Conservation (phyloP, 257 asterid genomes). For the Ilex asprella region DNA sequence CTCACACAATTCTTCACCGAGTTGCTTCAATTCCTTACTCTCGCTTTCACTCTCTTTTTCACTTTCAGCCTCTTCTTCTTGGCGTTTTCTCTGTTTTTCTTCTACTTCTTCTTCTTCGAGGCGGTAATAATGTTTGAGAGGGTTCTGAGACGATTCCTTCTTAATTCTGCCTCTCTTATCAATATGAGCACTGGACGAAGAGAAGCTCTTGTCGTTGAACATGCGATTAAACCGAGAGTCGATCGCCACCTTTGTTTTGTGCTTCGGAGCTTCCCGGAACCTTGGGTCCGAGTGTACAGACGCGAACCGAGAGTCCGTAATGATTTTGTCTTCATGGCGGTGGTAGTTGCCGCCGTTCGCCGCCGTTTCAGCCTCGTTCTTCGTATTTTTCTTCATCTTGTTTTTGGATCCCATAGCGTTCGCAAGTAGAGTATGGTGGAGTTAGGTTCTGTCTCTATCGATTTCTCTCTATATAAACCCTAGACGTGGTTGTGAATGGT, state of each 20-base stretch:
- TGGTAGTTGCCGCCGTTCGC: conserved; percentile 13
- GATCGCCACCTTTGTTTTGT: conserved; percentile 56
- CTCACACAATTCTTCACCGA: conserved; percentile 13
- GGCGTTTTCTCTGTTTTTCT: neutral
- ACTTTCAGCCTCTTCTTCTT: conserved; percentile 8
- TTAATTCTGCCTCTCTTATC: conserved; percentile 80
- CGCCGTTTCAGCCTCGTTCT: conserved; percentile 17
- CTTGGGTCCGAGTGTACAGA: conserved; percentile 79
- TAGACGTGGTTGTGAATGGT: too few relatives aligned
- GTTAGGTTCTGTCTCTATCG: neutral
- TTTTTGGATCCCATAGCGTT: conserved; percentile 37
- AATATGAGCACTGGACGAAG: conserved; percentile 45
- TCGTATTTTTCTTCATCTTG: conserved; percentile 5
- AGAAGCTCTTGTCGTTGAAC: conserved; percentile 47
- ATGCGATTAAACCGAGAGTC: conserved; percentile 67
- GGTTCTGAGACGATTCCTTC: conserved; percentile 23
- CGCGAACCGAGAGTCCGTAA: conserved; percentile 70
- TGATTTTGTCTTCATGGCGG: conserved; percentile 19
- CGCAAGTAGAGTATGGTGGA: neutral
- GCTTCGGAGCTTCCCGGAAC: conserved; percentile 67
- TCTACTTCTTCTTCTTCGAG: conserved; percentile 29
- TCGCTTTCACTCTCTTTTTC: conserved; percentile 22
- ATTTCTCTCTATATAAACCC: too few relatives aligned
- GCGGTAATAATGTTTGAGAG: conserved; percentile 53
- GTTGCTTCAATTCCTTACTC: conserved; percentile 14